Base-by-base conservation (phyloP, 2,329 filamentous ascomycete genomes). In the Cercospora sojina region DNA sequence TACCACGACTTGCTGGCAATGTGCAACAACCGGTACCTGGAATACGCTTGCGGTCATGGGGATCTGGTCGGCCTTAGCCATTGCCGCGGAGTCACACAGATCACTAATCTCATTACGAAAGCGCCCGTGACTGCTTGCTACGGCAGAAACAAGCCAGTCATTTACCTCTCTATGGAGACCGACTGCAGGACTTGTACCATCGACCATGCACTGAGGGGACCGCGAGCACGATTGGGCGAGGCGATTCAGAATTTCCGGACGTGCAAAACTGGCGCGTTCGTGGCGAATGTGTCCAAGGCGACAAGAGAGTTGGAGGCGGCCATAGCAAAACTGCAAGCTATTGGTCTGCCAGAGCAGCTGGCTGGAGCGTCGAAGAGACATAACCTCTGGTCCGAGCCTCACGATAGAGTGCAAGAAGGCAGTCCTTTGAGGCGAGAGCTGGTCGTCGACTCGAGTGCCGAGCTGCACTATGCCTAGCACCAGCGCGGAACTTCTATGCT, bases 11-110 rank as follows among this genome's bases (percentile, higher is more conserved):
- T 18, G 18, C 18, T 25, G 16, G 51, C 51, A 56, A 59, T 59
- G 57, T 59, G 57, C 57, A 59, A 59, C 57, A 59, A 47, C 20
- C 32, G 57, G 20, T 32, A 8, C 57, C 38, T 59, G 57, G 38
- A 25, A 38, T 59, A 59, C 57, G 23, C 18, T 16, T 59, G 57
- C 57, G 18, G 32, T 16, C 57, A 59, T 18, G n/a, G 31, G 18
- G 57, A 59, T 16, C 47, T 25, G 35, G 29, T 59, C 35, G 7
- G 57, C 35, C 18, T 59, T 7, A 59, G 57, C 18, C 57, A 7
- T 13, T 59, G 57, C 25, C 57, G 57, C 13, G 57, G 57, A 16
- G 35, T 35, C 20, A 25, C 35, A n/a, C 57, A 59, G 12, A 13
- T 27, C 23, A 9, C 10, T 10, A 9, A 43, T 35, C 10, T 16